A percentile compares a stretch with the other conserved stretches of the same genome.
These are phyloP conservation scores for Candida sp. DNA, from an alignment of 1,139 yeast genomes.

Conservation along the genomic window DNA sequence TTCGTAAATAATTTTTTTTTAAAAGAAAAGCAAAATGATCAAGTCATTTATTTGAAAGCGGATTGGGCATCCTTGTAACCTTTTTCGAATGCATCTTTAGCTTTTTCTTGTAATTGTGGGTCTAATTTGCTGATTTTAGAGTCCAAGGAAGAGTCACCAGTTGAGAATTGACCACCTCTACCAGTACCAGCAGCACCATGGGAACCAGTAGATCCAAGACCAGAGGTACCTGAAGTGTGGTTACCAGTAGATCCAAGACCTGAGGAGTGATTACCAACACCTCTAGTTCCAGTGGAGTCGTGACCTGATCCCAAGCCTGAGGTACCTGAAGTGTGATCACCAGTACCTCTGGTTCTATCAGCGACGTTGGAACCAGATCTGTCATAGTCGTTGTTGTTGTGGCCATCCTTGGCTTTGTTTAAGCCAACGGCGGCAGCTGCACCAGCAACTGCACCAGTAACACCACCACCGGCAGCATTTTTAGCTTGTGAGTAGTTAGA, in stretches of 20 bases:
- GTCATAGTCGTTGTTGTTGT: neutral
- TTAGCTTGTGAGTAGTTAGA: constrained; percentile 1
- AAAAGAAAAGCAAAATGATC: constrained; percentile 10
- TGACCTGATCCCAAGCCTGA: neutral
- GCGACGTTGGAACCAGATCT: neutral
- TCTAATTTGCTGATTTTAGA: constrained; percentile 28
- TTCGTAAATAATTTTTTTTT: no score
- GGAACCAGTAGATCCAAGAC: constrained; percentile 1
- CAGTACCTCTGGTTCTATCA: neutral
- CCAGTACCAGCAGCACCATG: constrained; percentile 1
- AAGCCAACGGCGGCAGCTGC: constrained; percentile 3
- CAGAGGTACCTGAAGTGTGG: constrained; percentile 3
- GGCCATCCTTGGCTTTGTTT: neutral
- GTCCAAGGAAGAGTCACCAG: constrained; percentile 29
- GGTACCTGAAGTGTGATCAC: neutral
- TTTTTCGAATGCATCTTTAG: constrained; percentile 30
- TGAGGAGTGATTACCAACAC: constrained; percentile 2
- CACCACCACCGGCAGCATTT: neutral
- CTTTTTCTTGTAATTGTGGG: constrained; percentile 28
- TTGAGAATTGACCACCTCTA: constrained; percentile 14
- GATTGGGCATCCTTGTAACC: constrained; percentile 32
- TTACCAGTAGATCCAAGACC: constrained; percentile 2
- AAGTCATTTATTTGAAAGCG: neutral
- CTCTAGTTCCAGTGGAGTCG: constrained; percentile 1
- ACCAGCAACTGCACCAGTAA: constrained; percentile 1